These are phyloP conservation scores for Hymenochaete sp. DNA, from an alignment of 1,284 basidiomycete species.

Conservation along the genomic window DNA sequence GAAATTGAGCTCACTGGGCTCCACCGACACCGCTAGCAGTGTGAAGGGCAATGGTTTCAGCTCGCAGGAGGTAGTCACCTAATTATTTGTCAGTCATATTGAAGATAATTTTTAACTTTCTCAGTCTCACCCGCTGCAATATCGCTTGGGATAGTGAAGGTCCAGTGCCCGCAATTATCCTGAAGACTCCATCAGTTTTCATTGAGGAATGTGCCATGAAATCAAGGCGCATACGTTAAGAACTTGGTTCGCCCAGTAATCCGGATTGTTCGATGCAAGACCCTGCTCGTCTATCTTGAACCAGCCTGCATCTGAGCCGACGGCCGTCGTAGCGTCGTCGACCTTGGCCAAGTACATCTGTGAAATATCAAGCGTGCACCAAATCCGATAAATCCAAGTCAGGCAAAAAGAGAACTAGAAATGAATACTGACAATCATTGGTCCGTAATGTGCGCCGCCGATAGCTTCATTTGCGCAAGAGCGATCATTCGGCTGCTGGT, in stretches of 20 bases:
- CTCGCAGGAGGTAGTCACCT: constrained; percentile 43
- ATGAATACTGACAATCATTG: constrained; percentile 23
- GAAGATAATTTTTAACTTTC: too few relatives aligned
- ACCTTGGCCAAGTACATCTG: constrained; percentile 42
- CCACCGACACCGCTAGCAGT: constrained; percentile 36
- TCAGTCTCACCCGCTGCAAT: too few relatives aligned
- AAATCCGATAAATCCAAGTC: too few relatives aligned
- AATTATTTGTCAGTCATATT: too few relatives aligned
- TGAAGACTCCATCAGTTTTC: background rate
- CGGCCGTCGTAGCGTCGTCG: constrained; percentile 37
- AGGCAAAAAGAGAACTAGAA: background rate
- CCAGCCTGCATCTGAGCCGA: constrained; percentile 36
- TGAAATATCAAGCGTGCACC: too few relatives aligned
- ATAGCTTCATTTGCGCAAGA: constrained; percentile 40
- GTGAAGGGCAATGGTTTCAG: constrained; percentile 45
- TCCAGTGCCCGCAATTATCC: constrained; percentile 44
- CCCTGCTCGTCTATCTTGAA: constrained; percentile 46
- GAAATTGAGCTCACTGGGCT: constrained; percentile 29
- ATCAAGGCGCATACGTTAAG: constrained; percentile 24
- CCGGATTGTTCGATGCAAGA: constrained; percentile 37
- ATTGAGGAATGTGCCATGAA: background rate
- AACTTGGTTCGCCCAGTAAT: constrained; percentile 38
- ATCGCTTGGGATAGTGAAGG: constrained; percentile 37
- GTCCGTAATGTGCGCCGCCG: constrained; percentile 41
- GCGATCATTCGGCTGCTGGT: constrained; percentile 41